Evolutionary conservation across 192 early-diverging fungal species (phyloP).

Genomic region (Gorgonomyces haynaldii): DNA sequence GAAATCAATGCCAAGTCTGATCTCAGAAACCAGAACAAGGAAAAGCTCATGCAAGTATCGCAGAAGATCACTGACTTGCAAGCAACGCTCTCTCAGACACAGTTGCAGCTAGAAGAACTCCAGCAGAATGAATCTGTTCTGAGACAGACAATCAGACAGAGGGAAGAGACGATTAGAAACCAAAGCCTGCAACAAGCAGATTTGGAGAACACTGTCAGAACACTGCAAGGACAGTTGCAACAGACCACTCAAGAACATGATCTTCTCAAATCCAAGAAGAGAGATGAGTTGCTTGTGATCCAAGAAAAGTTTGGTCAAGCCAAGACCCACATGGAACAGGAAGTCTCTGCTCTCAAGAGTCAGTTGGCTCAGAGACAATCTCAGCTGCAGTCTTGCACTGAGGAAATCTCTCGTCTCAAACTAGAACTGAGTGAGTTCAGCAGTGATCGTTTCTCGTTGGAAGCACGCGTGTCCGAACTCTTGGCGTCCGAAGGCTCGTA

Average conservation of each 20-base stretch:
- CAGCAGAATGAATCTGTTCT: slow-evolving; percentile 22
- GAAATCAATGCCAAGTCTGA: slow-evolving; percentile 21
- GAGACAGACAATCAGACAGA: slow-evolving; percentile 15
- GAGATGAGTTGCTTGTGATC: slow-evolving; percentile 33
- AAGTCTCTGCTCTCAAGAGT: slow-evolving; percentile 18
- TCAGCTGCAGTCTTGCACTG: slow-evolving; percentile 12
- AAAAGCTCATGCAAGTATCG: slow-evolving; percentile 23
- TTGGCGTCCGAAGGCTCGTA: slow-evolving; percentile 14
- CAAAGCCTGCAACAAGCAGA: slow-evolving; percentile 17
- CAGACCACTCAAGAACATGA: slow-evolving; percentile 17
- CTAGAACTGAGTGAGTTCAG: slow-evolving; percentile 21
- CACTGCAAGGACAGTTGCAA: slow-evolving; percentile 8
- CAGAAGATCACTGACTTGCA: slow-evolving; percentile 32
- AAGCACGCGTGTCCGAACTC: slow-evolving; percentile 29
- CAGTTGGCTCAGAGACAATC: slow-evolving; percentile 18
- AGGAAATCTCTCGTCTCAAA: slow-evolving; percentile 21
- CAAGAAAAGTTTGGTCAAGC: slow-evolving; percentile 38
- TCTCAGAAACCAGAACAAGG: slow-evolving; percentile 25
- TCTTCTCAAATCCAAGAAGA: slow-evolving; percentile 24
- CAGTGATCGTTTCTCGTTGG: slow-evolving; percentile 21
- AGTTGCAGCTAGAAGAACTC: slow-evolving; percentile 23
- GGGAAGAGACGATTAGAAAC: slow-evolving; percentile 19
- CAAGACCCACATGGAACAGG: slow-evolving; percentile 31
- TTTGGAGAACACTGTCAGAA: slow-evolving; percentile 9
- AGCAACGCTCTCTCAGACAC: slow-evolving; percentile 19